Conservation (phyloP, 1,139 yeast genomes). For the Hansenula sp. region DNA sequence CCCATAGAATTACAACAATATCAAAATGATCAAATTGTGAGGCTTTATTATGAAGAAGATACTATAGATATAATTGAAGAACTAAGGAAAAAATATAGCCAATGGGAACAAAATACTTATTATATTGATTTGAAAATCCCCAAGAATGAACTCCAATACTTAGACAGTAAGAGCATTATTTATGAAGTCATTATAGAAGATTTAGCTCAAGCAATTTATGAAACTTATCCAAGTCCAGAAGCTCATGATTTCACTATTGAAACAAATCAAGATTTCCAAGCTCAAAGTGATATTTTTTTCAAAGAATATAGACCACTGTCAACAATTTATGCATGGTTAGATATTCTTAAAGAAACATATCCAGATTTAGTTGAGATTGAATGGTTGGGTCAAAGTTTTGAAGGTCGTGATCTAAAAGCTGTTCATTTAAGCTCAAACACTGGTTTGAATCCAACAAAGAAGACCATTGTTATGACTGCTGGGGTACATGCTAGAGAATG, state of each 20-base stretch:
- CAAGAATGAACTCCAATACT: slow-evolving; percentile 16
- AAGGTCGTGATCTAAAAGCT: slow-evolving; percentile 66
- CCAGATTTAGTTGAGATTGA: slow-evolving; percentile 60
- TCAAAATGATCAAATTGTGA: slow-evolving; percentile 45
- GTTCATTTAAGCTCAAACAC: slow-evolving; percentile 51
- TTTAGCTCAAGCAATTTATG: slow-evolving; percentile 51
- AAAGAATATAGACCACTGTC: slow-evolving; percentile 65
- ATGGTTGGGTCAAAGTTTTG: slow-evolving; percentile 69
- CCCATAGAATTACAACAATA: slow-evolving; percentile 52
- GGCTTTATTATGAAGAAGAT: slow-evolving; percentile 30
- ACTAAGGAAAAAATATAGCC: slow-evolving; percentile 23
- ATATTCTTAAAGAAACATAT: slow-evolving; percentile 48
- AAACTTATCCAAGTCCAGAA: slow-evolving; percentile 42
- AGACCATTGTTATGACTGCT: slow-evolving; percentile 74
- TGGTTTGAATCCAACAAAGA: slow-evolving; percentile 47
- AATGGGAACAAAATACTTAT: slow-evolving; percentile 30
- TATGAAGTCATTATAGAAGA: slow-evolving; percentile 45
- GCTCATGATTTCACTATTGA: slow-evolving; percentile 21
- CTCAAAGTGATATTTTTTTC: slow-evolving; percentile 46
- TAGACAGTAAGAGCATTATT: slow-evolving; percentile 9
- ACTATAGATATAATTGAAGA: slow-evolving; percentile 23
- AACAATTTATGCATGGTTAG: slow-evolving; percentile 72
- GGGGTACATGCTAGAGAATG: slow-evolving; percentile 93
- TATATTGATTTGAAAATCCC: slow-evolving; percentile 38
- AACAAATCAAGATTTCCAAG: slow-evolving; percentile 11